phyloP scores from a whole-genome alignment of 371 early-diverging fungal species.

The Apophysomyces elegans region DNA sequence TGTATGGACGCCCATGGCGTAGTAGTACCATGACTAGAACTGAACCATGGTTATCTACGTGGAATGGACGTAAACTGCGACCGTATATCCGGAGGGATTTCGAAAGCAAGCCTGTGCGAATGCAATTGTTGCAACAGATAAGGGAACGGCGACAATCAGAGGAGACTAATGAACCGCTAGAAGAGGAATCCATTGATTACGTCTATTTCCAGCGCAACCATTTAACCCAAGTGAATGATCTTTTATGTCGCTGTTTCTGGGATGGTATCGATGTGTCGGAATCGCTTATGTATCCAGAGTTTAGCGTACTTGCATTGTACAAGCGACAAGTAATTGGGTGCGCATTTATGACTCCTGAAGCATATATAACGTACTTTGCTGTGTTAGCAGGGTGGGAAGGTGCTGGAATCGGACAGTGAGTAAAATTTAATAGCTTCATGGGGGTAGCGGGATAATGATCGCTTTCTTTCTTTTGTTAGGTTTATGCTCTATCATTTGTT shows the following conservation, averaged over 20 bases:
- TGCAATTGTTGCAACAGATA: constrained; percentile 56
- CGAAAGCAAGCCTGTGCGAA: constrained; percentile 49
- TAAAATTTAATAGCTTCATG: constrained; percentile 7
- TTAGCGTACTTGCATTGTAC: constrained; percentile 86
- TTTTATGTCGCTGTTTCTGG: constrained; percentile 88
- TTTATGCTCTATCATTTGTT: constrained; percentile 89
- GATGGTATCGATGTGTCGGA: constrained; percentile 93
- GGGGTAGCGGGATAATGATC: not conserved
- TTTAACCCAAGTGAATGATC: constrained; percentile 76
- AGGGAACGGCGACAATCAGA: constrained; percentile 17
- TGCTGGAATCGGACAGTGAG: constrained; percentile 82
- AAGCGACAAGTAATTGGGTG: constrained; percentile 82
- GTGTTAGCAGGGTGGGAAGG: constrained; percentile 88
- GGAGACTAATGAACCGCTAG: constrained; percentile 24
- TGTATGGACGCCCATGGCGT: constrained; percentile 67
- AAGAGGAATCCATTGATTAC: constrained; percentile 75
- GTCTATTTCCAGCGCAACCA: constrained; percentile 79
- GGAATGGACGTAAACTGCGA: constrained; percentile 66
- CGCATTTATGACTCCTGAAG: constrained; percentile 93
- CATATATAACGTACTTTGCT: constrained; percentile 90
- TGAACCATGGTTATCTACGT: constrained; percentile 61
- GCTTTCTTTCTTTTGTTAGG: constrained; percentile 26
- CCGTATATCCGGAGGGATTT: constrained; percentile 78
- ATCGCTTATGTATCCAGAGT: constrained; percentile 84
- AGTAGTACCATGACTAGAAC: constrained; percentile 60